A percentile compares a stretch with the other conserved stretches of the same genome.
Evolutionary conservation across 2,329 filamentous ascomycete genomes (phyloP).

Genomic region (Cryoendolithus antarcticus): DNA sequence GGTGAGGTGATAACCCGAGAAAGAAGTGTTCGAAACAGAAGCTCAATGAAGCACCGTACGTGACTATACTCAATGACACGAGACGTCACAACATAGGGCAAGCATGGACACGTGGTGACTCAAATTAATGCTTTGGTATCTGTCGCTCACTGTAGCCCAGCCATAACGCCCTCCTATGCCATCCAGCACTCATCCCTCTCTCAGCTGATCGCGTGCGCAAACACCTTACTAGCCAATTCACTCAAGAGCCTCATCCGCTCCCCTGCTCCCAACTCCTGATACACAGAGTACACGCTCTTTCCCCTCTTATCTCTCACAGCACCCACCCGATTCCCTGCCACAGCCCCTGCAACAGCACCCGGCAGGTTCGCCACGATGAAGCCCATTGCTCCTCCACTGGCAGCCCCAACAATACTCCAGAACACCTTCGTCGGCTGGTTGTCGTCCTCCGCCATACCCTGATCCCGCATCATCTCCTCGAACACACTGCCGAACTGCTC

Average conservation of each 20-base stretch:
- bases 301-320: conserved; percentile 79
- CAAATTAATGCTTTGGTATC: too few relatives aligned
- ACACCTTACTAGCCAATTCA: conserved; percentile 75
- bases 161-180: not conserved
- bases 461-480: conserved; percentile 42
- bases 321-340: conserved; percentile 85
- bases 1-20: too few relatives aligned
- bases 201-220: conserved; percentile 61
- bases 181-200: conserved; percentile 11
- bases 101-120: too few relatives aligned
- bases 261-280: conserved; percentile 71
- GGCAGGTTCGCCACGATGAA: conserved; percentile 93
- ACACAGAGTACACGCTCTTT: conserved; percentile 91
- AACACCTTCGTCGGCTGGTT: conserved; percentile 57
- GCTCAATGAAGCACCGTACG: too few relatives aligned
- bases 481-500: conserved; percentile 70
- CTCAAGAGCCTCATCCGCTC: conserved; percentile 72
- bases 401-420: conserved; percentile 74
- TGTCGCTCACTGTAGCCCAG: too few relatives aligned
- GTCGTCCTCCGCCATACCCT: conserved; percentile 57
- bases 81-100: too few relatives aligned
- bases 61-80: too few relatives aligned
- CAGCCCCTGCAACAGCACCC: conserved; percentile 75
- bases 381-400: conserved; percentile 79
- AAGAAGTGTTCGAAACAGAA: too few relatives aligned